Base-by-base conservation (phyloP, 176 grass and related monocot genomes). In the Aegilops bicornis region DNA sequence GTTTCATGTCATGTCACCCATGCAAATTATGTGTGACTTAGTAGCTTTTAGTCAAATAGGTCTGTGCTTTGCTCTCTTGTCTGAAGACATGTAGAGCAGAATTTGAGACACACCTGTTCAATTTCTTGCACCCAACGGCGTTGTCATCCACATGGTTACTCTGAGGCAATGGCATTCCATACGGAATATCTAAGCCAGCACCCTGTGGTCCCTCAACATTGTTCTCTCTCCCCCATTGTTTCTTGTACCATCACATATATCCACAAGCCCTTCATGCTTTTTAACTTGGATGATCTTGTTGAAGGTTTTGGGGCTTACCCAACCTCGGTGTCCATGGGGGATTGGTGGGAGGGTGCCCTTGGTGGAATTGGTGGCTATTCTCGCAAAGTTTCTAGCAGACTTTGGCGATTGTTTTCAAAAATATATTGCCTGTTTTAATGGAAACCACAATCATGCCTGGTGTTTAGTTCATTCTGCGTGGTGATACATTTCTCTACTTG, bases 271-370 rank as follows among this genome's bases (percentile, higher is more conserved):
- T 81, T 78, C 91, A 78, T 92, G 84, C 12, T 47, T 47, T 91
- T 95, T 98, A 94, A 98, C 89, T 91, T 79, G 85, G 82, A 81
- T 92, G 90, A 96, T 98, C 87, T 98, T 98, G 94, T 98, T 98
- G 93, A 95, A 98, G 95, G 95, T 98, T 94, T 91, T 96, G 76
- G 87, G 91, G 82, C 90, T 89, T 88, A 85, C 95, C 91, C 89
- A 92, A 92, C 88, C 90, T 94, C 50, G 89, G 86, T 91, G 82
- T 91, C 89, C 85, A 88, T 91, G 89, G 85, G 88, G 85, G 77
- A 86, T 84, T 91, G 89, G 82, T 91, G 85, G 77, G 89, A 81
- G 85, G 81, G 85, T 81, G 85, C 62, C 60, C 82, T 91, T 87
- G 81, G 89, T 88, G 85, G 80, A 84, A 84, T 84, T 87, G 89